phyloP scores from a whole-genome alignment of 73 alveolate species.

The Durusdinium trenchii region DNA sequence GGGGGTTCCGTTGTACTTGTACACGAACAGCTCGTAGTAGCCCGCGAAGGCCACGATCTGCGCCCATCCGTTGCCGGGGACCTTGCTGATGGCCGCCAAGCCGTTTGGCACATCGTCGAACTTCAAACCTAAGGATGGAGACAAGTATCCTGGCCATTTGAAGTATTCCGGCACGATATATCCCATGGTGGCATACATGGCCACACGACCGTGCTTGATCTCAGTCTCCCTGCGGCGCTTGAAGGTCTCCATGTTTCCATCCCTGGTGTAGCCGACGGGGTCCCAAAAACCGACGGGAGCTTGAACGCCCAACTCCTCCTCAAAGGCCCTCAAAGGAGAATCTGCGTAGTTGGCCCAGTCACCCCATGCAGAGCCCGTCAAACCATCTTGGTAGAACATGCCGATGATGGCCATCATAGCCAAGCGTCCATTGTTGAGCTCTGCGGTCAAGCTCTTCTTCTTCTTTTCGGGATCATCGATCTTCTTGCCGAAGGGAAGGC shows the following conservation, averaged over 20 bases:
- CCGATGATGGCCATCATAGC: conserved; percentile 86
- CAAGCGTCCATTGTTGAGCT: conserved; percentile 67
- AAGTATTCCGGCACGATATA: conserved; percentile 46
- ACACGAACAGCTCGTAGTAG: conserved; percentile 62
- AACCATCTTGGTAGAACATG: conserved; percentile 62
- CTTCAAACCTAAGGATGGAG: conserved; percentile 31
- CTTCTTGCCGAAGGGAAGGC: conserved; percentile 86
- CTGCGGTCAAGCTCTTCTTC: conserved; percentile 69
- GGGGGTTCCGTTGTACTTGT: conserved; percentile 47
- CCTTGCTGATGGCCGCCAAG: conserved; percentile 37
- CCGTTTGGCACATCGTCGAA: conserved; percentile 14
- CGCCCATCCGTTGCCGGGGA: conserved; percentile 66
- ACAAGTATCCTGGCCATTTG: conserved; percentile 35
- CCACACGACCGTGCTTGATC: conserved; percentile 67
- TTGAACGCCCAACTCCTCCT: conserved; percentile 46
- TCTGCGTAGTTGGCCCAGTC: conserved; percentile 70
- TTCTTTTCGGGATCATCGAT: conserved; percentile 72
- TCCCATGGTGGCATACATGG: conserved; percentile 52
- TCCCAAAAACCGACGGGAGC: conserved; percentile 54
- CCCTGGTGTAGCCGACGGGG: conserved; percentile 59
- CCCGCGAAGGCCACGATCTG: conserved; percentile 78
- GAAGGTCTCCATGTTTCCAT: conserved; percentile 29
- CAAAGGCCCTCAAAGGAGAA: conserved; percentile 58
- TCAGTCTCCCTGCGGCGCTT: conserved; percentile 66
- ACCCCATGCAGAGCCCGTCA: conserved; percentile 66